phyloP scores from a whole-genome alignment of 164 flowering plant genomes.

The Aristolochia fimbriata region DNA sequence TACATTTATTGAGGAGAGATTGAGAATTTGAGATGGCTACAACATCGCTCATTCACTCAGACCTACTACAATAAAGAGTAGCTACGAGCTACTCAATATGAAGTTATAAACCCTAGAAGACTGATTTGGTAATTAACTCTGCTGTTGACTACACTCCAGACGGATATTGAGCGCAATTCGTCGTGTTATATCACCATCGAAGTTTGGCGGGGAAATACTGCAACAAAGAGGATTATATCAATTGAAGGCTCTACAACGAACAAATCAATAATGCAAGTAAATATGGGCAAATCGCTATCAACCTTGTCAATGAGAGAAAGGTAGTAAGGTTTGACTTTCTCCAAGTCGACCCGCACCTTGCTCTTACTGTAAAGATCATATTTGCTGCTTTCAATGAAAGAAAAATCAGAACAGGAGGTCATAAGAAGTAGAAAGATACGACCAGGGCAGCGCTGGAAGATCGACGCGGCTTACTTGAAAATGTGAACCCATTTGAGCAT shows the following conservation, averaged over 20 bases:
- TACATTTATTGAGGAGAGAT: too few relatives aligned
- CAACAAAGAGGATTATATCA: background rate
- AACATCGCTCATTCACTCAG: too few relatives aligned
- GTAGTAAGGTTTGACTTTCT: conserved; percentile 31
- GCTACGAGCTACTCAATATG: too few relatives aligned
- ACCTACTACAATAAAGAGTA: too few relatives aligned
- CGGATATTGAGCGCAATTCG: too few relatives aligned
- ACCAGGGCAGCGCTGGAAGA: background rate
- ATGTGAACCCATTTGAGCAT: conserved; percentile 32
- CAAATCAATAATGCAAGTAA: background rate
- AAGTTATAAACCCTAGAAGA: too few relatives aligned
- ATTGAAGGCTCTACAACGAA: background rate
- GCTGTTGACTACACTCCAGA: too few relatives aligned
- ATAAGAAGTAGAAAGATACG: background rate
- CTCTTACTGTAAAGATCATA: conserved; percentile 43
- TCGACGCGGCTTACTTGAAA: conserved; percentile 19
- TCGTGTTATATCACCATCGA: conserved; percentile 17
- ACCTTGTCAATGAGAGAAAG: conserved; percentile 32
- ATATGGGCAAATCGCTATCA: background rate
- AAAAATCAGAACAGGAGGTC: background rate
- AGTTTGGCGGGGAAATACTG: conserved; percentile 30
- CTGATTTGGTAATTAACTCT: too few relatives aligned
- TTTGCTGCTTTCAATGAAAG: conserved; percentile 17
- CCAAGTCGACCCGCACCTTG: conserved; percentile 27
- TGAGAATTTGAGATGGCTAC: too few relatives aligned